Evolutionary conservation across 2,329 filamentous ascomycete species (phyloP).

Genomic region (Dothideomycetes sp.): DNA sequence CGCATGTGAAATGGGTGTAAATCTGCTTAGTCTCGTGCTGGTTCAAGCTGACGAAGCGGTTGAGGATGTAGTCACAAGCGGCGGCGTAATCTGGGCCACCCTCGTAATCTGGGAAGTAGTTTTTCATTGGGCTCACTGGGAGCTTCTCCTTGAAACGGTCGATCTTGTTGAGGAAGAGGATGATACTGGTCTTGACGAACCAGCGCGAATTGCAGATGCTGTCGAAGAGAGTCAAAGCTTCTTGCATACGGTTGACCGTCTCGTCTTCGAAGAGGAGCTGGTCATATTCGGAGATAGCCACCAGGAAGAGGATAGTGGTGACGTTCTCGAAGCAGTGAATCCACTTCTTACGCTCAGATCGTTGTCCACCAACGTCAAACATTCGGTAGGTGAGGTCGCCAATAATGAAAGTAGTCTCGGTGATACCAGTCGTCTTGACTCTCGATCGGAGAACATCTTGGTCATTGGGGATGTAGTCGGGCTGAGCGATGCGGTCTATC

Average conservation of each 20-base stretch:
- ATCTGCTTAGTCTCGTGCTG: constrained; percentile 99
- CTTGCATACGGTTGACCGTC: constrained; percentile 59
- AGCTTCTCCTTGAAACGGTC: constrained; percentile 60
- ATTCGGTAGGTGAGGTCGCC: constrained; percentile 90
- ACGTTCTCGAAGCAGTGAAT: constrained; percentile 95
- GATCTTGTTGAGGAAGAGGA: constrained; percentile 44
- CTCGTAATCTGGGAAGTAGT: constrained; percentile 71
- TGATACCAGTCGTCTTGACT: constrained; percentile 88
- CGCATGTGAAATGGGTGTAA: constrained; percentile 98
- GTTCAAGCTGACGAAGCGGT: constrained; percentile 89
- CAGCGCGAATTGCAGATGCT: constrained; percentile 42
- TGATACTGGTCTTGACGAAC: constrained; percentile 40
- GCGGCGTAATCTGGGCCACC: constrained; percentile 90
- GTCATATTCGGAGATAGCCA: constrained; percentile 92
- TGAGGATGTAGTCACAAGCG: constrained; percentile 97
- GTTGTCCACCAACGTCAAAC: constrained; percentile 89
- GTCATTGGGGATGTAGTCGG: constrained; percentile 85
- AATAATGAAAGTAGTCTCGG: constrained; percentile 85
- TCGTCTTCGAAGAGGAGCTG: constrained; percentile 94
- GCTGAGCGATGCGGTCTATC: constrained; percentile 77
- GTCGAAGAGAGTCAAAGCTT: constrained; percentile 43
- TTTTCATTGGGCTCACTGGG: constrained; percentile 62
- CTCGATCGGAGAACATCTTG: constrained; percentile 89
- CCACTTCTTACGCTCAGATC: constrained; percentile 94
- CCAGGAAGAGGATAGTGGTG: constrained; percentile 82